phyloP scores from a whole-genome alignment of 2,329 filamentous ascomycete genomes.

The Aspergillus spinulosporus region DNA sequence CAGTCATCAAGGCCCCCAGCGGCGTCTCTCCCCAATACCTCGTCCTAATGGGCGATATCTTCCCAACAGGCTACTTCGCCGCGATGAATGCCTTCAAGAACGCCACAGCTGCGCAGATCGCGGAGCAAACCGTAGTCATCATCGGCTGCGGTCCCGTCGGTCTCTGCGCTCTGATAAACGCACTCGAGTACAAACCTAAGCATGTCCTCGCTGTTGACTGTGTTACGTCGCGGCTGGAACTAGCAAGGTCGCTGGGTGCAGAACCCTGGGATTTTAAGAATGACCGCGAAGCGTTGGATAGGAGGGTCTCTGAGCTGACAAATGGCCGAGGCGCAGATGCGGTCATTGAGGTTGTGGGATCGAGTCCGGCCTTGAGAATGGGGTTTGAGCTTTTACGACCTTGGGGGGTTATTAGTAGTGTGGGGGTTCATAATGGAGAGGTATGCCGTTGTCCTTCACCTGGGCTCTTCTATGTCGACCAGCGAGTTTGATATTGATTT shows the following conservation, averaged over 20 bases:
- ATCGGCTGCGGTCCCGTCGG: slow-evolving; percentile 86
- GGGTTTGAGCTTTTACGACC: slow-evolving; percentile 71
- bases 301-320: slow-evolving; percentile 71
- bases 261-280: slow-evolving; percentile 78
- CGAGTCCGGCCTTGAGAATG: slow-evolving; percentile 67
- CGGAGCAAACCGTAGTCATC: slow-evolving; percentile 71
- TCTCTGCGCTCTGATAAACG: slow-evolving; percentile 77
- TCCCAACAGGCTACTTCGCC: slow-evolving; percentile 81
- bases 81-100: slow-evolving; percentile 73
- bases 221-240: slow-evolving; percentile 70
- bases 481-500: neutral
- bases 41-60: slow-evolving; percentile 93
- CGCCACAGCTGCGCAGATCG: slow-evolving; percentile 57
- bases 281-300: slow-evolving; percentile 64
- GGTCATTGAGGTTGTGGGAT: slow-evolving; percentile 75
- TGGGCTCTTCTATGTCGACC: slow-evolving; percentile 16
- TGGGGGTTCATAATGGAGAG: slow-evolving; percentile 74
- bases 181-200: slow-evolving; percentile 72
- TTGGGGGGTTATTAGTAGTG: slow-evolving; percentile 72
- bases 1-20: slow-evolving; percentile 70
- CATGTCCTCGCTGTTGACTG: slow-evolving; percentile 78
- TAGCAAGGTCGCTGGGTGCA: slow-evolving; percentile 72
- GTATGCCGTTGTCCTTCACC: slow-evolving; percentile 41
- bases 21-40: slow-evolving; percentile 72
- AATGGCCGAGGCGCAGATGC: slow-evolving; percentile 81